Evolutionary conservation across 371 early-diverging fungal species (phyloP), one percentile per base, ranked within the genome.

Genomic region (Haplosporangium sp.): DNA sequence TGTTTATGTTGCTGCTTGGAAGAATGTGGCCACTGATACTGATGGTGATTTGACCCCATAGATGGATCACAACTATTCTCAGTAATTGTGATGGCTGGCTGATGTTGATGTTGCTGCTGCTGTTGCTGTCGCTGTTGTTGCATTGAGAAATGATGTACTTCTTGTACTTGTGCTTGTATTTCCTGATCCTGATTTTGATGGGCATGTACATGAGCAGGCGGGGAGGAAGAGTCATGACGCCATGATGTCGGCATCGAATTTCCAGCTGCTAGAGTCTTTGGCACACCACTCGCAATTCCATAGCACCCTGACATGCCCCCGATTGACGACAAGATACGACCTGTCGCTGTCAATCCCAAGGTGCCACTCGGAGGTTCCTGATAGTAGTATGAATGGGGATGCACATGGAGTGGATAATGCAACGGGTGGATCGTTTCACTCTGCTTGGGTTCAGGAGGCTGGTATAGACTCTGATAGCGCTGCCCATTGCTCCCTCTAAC

Each of bases 291-390:
- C 16, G 60, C 53, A 20, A 56, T 67, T n/a, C 63, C 64, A 43
- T 77, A 71, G 4, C 72, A 67, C 6, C 77, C 72, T n/a, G 61
- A 59, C 29, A 75, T 65, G 0, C 70, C 70, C 9, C 70, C 65
- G 8, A 69, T 69, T 6, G 65, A 69, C 0, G 75, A 75, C 13
- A 69, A 55, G 36, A 65, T 69, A 0, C 58, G 70, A 8, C 66
- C 69, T 7, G 75, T 75, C 11, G 66, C 75, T 45, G 70, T 62
- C 62, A 56, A 23, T 14, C 55, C 59, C 47, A 62, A 14, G 2
- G 40, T 42, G 20, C 37, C 38, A 10, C 21, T 21, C 10, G 16
- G 18, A 0, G 51, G 36, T 9, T 61, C 62, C 5, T 47, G 37
- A 36, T 72, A 60, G 38, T 48, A 56, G 16, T 14, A 21, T 13